Percentiles rank a stretch among this genome's conserved stretches.
Evolutionary conservation across 148 eudicot genomes (phyloP).

Genomic region (Salicornia ramosissima): DNA sequence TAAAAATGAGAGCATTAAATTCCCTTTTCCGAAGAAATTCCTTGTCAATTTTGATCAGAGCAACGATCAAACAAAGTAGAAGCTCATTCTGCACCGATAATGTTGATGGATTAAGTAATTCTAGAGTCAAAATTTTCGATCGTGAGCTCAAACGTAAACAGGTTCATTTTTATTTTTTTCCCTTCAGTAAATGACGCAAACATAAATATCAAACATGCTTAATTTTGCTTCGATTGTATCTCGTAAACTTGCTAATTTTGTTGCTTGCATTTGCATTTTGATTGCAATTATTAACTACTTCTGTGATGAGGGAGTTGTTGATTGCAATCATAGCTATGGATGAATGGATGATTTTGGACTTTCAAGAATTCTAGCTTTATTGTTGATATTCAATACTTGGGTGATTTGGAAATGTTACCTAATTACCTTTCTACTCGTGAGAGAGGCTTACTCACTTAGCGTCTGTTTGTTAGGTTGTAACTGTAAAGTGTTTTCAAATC

Average conservation of each 20-base stretch:
- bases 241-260: not conserved
- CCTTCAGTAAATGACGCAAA: not conserved
- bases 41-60: not conserved
- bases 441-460: not conserved
- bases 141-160: slow-evolving; percentile 85
- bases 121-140: slow-evolving; percentile 77
- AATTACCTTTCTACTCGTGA: not conserved
- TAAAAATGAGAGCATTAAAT: slow-evolving; percentile 16
- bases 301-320: not conserved
- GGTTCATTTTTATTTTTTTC: slow-evolving; percentile 26
- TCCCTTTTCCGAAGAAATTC: slow-evolving; percentile 8
- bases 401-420: not conserved
- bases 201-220: not conserved
- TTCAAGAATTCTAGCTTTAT: not conserved
- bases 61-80: slow-evolving; percentile 8
- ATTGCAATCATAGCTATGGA: too few species aligned
- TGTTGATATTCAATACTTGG: not conserved
- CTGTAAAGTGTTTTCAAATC: too few species aligned
- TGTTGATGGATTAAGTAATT: slow-evolving; percentile 34
- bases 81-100: slow-evolving; percentile 27
- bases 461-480: too few species aligned
- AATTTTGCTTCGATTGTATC: not conserved
- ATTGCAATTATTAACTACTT: not conserved
- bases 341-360: not conserved
- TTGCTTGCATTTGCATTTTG: not conserved